Evolutionary conservation across 345 rosid species (phyloP).

Genomic region (Eucalyptus rudis): DNA sequence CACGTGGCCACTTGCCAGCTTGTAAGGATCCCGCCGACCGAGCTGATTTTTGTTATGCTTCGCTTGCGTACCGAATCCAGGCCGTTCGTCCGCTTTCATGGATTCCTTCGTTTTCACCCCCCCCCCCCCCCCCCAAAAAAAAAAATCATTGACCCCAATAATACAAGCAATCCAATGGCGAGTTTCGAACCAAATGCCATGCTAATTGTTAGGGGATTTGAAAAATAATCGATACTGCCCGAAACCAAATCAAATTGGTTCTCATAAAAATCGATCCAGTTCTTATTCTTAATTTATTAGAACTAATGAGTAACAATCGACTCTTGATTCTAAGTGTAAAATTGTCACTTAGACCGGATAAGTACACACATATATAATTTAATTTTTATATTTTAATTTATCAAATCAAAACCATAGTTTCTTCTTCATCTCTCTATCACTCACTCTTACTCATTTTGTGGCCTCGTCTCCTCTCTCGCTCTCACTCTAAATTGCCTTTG

Average conservation of each 20-base stretch:
- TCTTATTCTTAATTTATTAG: too few relatives aligned
- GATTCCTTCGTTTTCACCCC: not conserved
- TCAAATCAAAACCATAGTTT: too few relatives aligned
- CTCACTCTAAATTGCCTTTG: too few relatives aligned
- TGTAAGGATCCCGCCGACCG: not conserved
- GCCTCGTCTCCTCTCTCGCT: too few relatives aligned
- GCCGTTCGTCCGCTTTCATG: not conserved
- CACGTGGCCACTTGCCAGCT: not conserved
- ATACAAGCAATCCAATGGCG: not conserved
- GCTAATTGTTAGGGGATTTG: not conserved
- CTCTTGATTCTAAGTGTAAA: rapidly evolving
- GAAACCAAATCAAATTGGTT: not conserved
- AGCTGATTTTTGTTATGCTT: not conserved
- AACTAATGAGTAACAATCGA: rapidly evolving
- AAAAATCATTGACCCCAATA: not conserved
- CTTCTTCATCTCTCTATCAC: too few relatives aligned
- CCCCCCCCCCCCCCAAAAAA: too few relatives aligned
- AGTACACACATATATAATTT: too few relatives aligned
- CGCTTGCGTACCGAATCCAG: not conserved
- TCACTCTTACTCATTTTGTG: too few relatives aligned
- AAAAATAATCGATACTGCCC: too few relatives aligned
- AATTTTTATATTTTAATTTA: too few relatives aligned
- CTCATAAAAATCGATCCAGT: too few relatives aligned
- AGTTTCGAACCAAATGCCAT: not conserved
- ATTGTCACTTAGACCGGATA: not conserved